Evolutionary conservation across 257 asterid species (phyloP).

Genomic region (Leonotis leonurus): DNA sequence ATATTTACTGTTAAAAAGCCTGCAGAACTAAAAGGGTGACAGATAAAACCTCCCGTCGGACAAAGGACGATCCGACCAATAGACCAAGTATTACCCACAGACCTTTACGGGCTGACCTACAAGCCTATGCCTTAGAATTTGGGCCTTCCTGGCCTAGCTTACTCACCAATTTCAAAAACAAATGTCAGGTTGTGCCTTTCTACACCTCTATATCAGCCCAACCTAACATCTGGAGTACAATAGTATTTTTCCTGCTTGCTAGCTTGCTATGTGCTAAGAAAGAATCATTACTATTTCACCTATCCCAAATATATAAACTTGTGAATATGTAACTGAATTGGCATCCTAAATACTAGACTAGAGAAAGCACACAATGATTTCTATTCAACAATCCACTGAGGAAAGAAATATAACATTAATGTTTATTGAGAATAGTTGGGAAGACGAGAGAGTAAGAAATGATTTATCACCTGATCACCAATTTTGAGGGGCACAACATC

Average conservation of each 20-base stretch:
- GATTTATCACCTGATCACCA: constrained; percentile 79
- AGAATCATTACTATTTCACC: not conserved
- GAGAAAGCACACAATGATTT: not conserved
- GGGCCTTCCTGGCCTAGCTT: no score
- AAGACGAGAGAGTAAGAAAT: not conserved
- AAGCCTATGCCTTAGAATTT: no score
- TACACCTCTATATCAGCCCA: not conserved
- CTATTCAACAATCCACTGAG: not conserved
- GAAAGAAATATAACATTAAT: not conserved
- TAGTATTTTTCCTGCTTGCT: not conserved
- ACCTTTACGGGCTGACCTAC: no score
- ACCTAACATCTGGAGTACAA: not conserved
- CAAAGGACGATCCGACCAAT: not conserved
- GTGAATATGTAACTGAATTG: not conserved
- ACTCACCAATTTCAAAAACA: no score
- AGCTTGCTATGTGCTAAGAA: not conserved
- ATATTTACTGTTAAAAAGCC: not conserved
- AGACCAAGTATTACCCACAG: no score
- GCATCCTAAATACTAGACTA: not conserved
- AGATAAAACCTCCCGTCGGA: not conserved
- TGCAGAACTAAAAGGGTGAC: not conserved
- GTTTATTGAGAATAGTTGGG: not conserved
- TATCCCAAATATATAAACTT: not conserved
- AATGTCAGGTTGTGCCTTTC: no score
- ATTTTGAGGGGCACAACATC: constrained; percentile 90